phyloP scores from a whole-genome alignment of 1,139 yeast species.

The Yamadazyma triangularis region DNA sequence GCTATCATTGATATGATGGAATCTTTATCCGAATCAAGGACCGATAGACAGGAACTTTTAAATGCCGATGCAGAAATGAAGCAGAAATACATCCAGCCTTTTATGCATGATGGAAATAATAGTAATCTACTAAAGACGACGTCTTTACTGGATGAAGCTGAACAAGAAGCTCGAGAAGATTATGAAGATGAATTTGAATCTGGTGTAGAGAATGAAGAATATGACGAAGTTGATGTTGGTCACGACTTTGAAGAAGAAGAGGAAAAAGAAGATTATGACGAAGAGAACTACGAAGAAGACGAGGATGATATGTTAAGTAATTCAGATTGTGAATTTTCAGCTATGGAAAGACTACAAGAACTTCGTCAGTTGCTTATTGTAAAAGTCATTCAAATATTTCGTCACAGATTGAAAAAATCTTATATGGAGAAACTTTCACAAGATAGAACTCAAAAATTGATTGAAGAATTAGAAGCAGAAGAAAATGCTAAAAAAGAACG shows the following conservation, averaged over 20 bases:
- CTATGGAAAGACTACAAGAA: constrained; percentile 68
- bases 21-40: constrained; percentile 56
- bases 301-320: constrained; percentile 30
- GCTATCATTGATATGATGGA: constrained; percentile 77
- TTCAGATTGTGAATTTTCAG: constrained; percentile 45
- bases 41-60: constrained; percentile 37
- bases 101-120: constrained; percentile 1
- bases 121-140: constrained; percentile 11
- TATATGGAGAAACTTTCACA: constrained; percentile 71
- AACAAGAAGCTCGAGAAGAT: constrained; percentile 15
- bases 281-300: constrained; percentile 28
- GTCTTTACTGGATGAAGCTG: constrained; percentile 16
- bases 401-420: constrained; percentile 64
- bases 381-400: constrained; percentile 68
- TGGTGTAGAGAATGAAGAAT: constrained; percentile 5
- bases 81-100: constrained; percentile 1
- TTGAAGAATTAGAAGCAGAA: constrained; percentile 79
- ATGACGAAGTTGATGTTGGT: constrained; percentile 8
- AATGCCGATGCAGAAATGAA: constrained; percentile 9
- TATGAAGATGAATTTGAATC: constrained; percentile 2
- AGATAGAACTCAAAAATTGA: constrained; percentile 65
- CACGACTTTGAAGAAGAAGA: constrained; percentile 24
- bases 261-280: constrained; percentile 27
- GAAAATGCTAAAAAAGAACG: constrained; percentile 64
- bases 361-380: constrained; percentile 73